These are phyloP conservation scores for Rutstroemia sp. DNA, from an alignment of 2,329 filamentous ascomycete species.

Conservation along the genomic window DNA sequence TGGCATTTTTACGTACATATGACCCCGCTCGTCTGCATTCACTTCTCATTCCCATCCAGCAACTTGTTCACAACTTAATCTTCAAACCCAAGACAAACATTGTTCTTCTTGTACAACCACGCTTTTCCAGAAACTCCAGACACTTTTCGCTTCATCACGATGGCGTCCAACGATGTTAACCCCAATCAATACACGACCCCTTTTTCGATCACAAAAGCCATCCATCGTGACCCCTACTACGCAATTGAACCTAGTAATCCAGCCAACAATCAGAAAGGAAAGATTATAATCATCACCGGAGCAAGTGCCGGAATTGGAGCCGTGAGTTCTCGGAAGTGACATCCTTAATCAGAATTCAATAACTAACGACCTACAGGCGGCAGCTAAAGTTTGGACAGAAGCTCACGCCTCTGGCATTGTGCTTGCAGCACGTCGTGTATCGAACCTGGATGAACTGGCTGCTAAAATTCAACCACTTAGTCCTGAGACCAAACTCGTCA, in stretches of 20 bases:
- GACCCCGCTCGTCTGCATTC: too few species aligned
- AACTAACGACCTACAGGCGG: slow-evolving; percentile 4
- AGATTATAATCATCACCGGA: slow-evolving; percentile 25
- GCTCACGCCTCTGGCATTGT: slow-evolving; percentile 28
- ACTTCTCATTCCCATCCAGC: too few species aligned
- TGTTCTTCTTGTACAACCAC: too few species aligned
- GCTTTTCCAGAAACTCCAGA: too few species aligned
- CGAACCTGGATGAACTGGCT: slow-evolving; percentile 9
- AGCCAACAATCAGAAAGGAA: slow-evolving; percentile 17
- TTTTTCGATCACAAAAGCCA: slow-evolving; percentile 20
- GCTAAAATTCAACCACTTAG: slow-evolving; percentile 10
- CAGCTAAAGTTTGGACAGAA: slow-evolving; percentile 25
- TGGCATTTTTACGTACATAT: too few species aligned
- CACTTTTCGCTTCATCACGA: too few species aligned
- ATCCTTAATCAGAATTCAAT: too few species aligned
- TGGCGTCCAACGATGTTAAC: background rate
- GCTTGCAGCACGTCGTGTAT: slow-evolving; percentile 24
- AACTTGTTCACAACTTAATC: too few species aligned
- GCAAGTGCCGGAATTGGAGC: slow-evolving; percentile 27
- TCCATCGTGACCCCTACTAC: slow-evolving; percentile 23
- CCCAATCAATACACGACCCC: slow-evolving; percentile 9
- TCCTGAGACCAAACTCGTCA: slow-evolving; percentile 11
- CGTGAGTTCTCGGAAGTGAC: slow-evolving; percentile 12
- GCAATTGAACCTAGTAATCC: slow-evolving; percentile 21
- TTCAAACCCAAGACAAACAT: too few species aligned